phyloP scores from a whole-genome alignment of 768 basidiomycete genomes.

The Podaxis sp. region DNA sequence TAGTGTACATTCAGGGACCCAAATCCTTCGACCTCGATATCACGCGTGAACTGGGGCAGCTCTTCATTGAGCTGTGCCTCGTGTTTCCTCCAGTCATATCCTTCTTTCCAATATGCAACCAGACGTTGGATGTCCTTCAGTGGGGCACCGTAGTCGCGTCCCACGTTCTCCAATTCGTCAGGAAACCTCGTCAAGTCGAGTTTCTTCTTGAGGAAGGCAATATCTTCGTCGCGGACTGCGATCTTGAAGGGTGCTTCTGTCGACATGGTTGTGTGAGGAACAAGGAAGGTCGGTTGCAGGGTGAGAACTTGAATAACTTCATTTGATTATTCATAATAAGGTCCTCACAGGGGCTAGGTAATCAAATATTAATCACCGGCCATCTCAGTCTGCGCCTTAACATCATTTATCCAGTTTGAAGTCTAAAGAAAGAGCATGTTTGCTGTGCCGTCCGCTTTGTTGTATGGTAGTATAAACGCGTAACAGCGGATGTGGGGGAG shows the following conservation, averaged over 20 bases:
- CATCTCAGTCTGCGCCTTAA: too few relatives aligned
- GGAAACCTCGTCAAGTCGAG: constrained; percentile 41
- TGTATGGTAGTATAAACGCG: too few relatives aligned
- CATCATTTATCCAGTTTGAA: too few relatives aligned
- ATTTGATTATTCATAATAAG: background rate
- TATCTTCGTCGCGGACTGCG: constrained; percentile 33
- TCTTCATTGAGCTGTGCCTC: constrained; percentile 49
- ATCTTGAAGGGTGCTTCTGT: constrained; percentile 39
- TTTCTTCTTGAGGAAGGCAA: constrained; percentile 36
- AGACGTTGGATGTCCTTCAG: constrained; percentile 47
- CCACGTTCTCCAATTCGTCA: constrained; percentile 39
- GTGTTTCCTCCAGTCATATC: constrained; percentile 53
- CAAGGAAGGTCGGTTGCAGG: background rate
- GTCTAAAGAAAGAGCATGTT: too few relatives aligned
- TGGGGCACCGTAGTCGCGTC: constrained; percentile 45
- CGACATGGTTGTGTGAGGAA: constrained; percentile 8
- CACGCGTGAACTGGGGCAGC: constrained; percentile 54
- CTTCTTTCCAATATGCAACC: constrained; percentile 43
- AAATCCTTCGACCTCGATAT: constrained; percentile 47
- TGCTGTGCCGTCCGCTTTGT: too few relatives aligned
- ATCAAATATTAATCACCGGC: too few relatives aligned
- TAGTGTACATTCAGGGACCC: constrained; percentile 51
- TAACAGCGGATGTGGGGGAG: too few relatives aligned
- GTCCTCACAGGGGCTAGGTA: too few relatives aligned
- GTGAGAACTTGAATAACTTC: background rate